A percentile compares a stretch with the other conserved stretches of the same genome.
Evolutionary conservation across 2,329 filamentous ascomycete species (phyloP).

Genomic region (Ambrosiella beaveri): DNA sequence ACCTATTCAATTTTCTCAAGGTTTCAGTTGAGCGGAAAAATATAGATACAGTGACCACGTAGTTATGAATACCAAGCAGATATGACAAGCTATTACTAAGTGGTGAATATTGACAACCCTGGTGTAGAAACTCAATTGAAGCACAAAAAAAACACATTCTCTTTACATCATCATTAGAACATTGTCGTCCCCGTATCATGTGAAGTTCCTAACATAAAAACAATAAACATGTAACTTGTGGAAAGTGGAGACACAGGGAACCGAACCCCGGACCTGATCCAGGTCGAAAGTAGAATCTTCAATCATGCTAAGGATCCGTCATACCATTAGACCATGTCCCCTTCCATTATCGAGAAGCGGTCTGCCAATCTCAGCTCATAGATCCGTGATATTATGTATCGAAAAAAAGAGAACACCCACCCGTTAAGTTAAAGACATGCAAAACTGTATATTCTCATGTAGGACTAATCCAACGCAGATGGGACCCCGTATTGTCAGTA

Average conservation of each 20-base stretch:
- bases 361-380: neutral
- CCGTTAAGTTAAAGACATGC: neutral
- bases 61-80: no score
- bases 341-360: neutral
- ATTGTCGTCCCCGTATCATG: no score
- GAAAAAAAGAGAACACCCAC: neutral
- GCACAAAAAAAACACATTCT: no score
- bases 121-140: no score
- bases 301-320: slow-evolving; percentile 9
- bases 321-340: slow-evolving; percentile 11
- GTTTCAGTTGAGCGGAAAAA: no score
- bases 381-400: neutral
- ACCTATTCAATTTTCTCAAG: no score
- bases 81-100: no score
- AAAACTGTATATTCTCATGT: neutral
- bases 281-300: neutral
- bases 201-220: neutral
- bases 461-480: neutral
- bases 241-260: slow-evolving; percentile 12
- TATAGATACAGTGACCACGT: no score
- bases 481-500: neutral
- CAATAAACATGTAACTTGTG: neutral
- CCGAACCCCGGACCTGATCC: slow-evolving; percentile 14
- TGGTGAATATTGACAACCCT: no score
- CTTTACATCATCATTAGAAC: no score